A percentile compares a stretch with the other conserved stretches of the same genome.
phyloP scores from a whole-genome alignment of 2,329 filamentous ascomycete genomes.

The Alternaria triticina region DNA sequence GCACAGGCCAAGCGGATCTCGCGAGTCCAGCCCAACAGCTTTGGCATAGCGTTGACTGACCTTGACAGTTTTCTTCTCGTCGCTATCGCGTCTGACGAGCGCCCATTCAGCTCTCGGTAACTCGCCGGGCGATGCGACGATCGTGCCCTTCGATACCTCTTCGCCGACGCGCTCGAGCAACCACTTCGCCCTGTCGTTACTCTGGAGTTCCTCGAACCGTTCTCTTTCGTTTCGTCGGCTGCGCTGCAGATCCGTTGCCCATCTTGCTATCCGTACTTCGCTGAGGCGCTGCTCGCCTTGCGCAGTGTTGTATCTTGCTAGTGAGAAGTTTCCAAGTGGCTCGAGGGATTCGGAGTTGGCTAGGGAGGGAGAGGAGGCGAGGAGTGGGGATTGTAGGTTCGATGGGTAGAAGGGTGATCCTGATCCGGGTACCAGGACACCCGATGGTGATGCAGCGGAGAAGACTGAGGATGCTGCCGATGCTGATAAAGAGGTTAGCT shows the following conservation, averaged over 20 bases:
- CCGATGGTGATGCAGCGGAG: slow-evolving; percentile 45
- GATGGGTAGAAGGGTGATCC: slow-evolving; percentile 44
- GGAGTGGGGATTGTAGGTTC: slow-evolving; percentile 44
- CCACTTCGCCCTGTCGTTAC: slow-evolving; percentile 71
- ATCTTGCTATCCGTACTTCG: slow-evolving; percentile 77
- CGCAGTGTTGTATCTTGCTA: slow-evolving; percentile 57
- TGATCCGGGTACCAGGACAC: slow-evolving; percentile 47
- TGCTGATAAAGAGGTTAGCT: slow-evolving; percentile 30
- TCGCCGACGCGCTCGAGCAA: slow-evolving; percentile 71
- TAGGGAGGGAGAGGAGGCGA: slow-evolving; percentile 43
- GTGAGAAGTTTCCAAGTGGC: slow-evolving; percentile 43
- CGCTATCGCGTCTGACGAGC: slow-evolving; percentile 32
- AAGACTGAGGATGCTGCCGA: slow-evolving; percentile 46
- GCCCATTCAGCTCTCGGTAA: slow-evolving; percentile 44
- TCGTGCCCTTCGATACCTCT: slow-evolving; percentile 58
- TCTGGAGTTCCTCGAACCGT: slow-evolving; percentile 66
- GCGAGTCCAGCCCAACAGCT: slow-evolving; percentile 55
- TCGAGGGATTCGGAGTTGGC: slow-evolving; percentile 33
- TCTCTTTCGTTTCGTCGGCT: slow-evolving; percentile 76
- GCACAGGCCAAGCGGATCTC: slow-evolving; percentile 82
- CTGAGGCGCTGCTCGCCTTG: slow-evolving; percentile 67
- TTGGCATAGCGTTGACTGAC: slow-evolving; percentile 29
- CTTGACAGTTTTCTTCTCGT: slow-evolving; percentile 36
- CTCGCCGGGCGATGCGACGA: slow-evolving; percentile 32
- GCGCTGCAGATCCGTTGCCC: slow-evolving; percentile 81